phyloP scores from a whole-genome alignment of 2,329 filamentous ascomycete genomes.

The Basipetospora sp. region DNA sequence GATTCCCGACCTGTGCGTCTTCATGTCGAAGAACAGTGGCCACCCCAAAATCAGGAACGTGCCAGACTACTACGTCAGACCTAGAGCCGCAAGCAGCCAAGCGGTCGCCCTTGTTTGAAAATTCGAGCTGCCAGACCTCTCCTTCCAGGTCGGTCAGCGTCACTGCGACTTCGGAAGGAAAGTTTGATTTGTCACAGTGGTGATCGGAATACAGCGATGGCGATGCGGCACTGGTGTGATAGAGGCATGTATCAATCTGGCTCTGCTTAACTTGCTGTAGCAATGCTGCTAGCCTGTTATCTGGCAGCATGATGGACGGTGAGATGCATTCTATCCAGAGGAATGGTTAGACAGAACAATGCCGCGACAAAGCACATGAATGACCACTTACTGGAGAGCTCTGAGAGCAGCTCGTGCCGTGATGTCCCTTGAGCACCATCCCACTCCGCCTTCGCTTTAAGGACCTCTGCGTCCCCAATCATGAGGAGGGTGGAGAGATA shows the following conservation, averaged over 20 bases:
- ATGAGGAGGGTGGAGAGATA: conserved; percentile 80
- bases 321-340: conserved; percentile 61
- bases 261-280: conserved; percentile 70
- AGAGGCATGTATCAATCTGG: conserved; percentile 72
- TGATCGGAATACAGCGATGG: conserved; percentile 87
- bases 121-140: conserved; percentile 84
- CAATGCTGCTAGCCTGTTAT: conserved; percentile 69
- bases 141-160: conserved; percentile 54
- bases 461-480: conserved; percentile 64
- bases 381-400: conserved; percentile 62
- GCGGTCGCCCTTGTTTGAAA: conserved; percentile 72
- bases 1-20: conserved; percentile 56
- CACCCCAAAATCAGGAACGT: conserved; percentile 54
- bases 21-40: conserved; percentile 51
- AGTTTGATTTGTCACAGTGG: conserved; percentile 61
- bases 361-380: too few species aligned
- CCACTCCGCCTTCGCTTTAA: conserved; percentile 67
- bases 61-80: conserved; percentile 65
- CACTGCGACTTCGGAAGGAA: conserved; percentile 56
- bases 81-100: conserved; percentile 73
- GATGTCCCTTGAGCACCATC: conserved; percentile 67
- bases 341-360: too few species aligned
- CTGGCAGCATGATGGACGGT: conserved; percentile 90
- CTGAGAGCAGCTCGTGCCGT: conserved; percentile 58
- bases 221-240: conserved; percentile 65